phyloP scores from a whole-genome alignment of 1,284 basidiomycete species.

The Quambalaria eucalypti region DNA sequence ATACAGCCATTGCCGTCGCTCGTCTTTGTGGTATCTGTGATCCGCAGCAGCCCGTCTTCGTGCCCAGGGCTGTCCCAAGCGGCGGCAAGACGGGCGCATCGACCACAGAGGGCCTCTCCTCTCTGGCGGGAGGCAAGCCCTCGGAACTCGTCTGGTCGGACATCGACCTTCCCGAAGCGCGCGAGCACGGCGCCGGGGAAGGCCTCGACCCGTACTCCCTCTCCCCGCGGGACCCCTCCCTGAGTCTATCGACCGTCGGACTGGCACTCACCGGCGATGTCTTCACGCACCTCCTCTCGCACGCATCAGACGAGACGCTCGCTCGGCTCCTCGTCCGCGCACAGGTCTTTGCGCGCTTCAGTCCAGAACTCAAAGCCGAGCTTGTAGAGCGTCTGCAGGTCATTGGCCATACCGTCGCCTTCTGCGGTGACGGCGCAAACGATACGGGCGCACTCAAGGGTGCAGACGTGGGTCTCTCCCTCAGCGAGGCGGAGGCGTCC shows the following conservation, averaged over 20 bases:
- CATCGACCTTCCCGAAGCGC: constrained; percentile 3
- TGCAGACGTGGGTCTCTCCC: constrained; percentile 25
- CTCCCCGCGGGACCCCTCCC: constrained; percentile 5
- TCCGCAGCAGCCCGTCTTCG: constrained; percentile 11
- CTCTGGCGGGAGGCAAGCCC: background rate
- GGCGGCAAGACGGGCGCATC: background rate
- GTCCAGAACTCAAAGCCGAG: constrained; percentile 29
- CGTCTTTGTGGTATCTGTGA: constrained; percentile 17
- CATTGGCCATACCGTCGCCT: constrained; percentile 15
- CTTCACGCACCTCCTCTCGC: constrained; percentile 11
- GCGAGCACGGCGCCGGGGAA: constrained; percentile 4
- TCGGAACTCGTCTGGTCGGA: constrained; percentile 16
- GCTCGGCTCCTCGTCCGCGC: constrained; percentile 15
- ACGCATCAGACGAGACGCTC: constrained; percentile 18
- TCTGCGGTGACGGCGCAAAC: constrained; percentile 28
- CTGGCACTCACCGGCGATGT: constrained; percentile 25
- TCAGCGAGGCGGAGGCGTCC: constrained; percentile 24
- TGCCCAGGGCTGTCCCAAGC: constrained; percentile 8
- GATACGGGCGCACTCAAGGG: constrained; percentile 25
- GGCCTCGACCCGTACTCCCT: constrained; percentile 22
- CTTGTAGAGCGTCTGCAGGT: constrained; percentile 22
- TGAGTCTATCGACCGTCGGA: constrained; percentile 14
- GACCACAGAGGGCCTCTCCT: background rate
- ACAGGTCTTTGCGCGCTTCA: constrained; percentile 24
- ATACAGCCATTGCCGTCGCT: constrained; percentile 24